phyloP scores from a whole-genome alignment of 768 basidiomycete species.

The Piloderma croceum region DNA sequence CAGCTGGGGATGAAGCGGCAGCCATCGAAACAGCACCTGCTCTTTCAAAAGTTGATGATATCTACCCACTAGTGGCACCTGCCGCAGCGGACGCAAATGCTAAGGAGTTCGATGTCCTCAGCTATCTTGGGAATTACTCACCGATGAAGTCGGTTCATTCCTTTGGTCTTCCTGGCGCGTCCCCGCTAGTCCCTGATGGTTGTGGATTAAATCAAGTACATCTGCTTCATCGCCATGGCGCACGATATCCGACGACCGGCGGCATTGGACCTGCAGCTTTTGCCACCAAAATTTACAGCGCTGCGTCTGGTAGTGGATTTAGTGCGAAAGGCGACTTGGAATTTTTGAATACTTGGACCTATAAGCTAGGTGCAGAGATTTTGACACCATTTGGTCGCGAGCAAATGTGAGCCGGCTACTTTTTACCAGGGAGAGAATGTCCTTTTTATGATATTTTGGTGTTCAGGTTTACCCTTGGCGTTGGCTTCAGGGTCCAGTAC shows the following conservation, averaged over 20 bases:
- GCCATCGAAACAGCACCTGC: slow-evolving; percentile 39
- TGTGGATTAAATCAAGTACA: slow-evolving; percentile 43
- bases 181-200: slow-evolving; percentile 39
- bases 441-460: no score
- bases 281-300: slow-evolving; percentile 19
- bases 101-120: slow-evolving; percentile 38
- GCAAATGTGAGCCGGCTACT: slow-evolving; percentile 28
- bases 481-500: slow-evolving; percentile 41
- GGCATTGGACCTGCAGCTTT: slow-evolving; percentile 17
- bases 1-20: slow-evolving; percentile 40
- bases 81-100: slow-evolving; percentile 27
- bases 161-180: slow-evolving; percentile 45
- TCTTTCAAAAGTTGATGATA: slow-evolving; percentile 29
- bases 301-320: slow-evolving; percentile 22
- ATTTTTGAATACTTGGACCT: slow-evolving; percentile 43
- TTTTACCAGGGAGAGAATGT: no score
- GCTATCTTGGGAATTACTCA: slow-evolving; percentile 43
- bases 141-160: slow-evolving; percentile 48
- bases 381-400: slow-evolving; percentile 44
- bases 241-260: slow-evolving; percentile 35
- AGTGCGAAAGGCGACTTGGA: slow-evolving; percentile 30
- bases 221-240: slow-evolving; percentile 38
- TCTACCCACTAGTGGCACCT: slow-evolving; percentile 39
- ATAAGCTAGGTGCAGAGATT: slow-evolving; percentile 40
- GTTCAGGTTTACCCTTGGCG: slow-evolving; percentile 38